Base-by-base conservation (phyloP, 2,329 filamentous ascomycete genomes). In the Xylariaceae sp. region DNA sequence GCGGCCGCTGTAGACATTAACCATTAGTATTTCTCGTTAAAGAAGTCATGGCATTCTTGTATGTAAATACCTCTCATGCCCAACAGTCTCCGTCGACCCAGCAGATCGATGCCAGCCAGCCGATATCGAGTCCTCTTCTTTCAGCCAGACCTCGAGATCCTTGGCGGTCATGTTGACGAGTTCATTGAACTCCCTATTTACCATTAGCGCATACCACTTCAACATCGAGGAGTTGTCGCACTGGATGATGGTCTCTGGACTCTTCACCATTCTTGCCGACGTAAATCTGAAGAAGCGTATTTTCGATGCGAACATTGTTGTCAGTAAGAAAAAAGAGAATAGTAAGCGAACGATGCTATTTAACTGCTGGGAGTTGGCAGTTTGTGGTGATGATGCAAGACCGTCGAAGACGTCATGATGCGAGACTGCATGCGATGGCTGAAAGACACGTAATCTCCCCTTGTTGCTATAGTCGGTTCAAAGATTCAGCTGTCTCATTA, bases 91-190 rank as follows among this genome's bases (percentile, higher is more conserved):
- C 2, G 80, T 80, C 3, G 76, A 80, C 4, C 77, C 76, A 63
- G 80, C 77, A 55, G 78, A 76, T 62, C 82, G 83, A 42, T 61
- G 70, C 81, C 80, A 84, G 9, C 82, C 82, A 2, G 81, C 76
- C 10, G 72, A 74, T 42, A 76, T 74, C 1, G 80, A 84, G 8
- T 78, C 74, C 15, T 79, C 76, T 48, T 75, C 71, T 53, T 78
- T 74, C 3, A 86, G 76, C 82, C 82, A 85, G 42, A 76, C 73
- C 64, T 81, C 74, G 44, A 86, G 76, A 60, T 85, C 81, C 3
- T 74, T 69, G 2, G 81, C 73, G 2, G 73, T 76, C 82, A 86
- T 85, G 70, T 85, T 85, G 64, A 85, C 80, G 51, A 84, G 74
- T 15, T 81, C 75, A 63, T 84, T 84, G 74, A 84, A 86, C 69